A percentile compares a stretch with the other conserved stretches of the same genome.
Evolutionary conservation across 108 stramenopile genomes (phyloP).

Genomic region (Tribonema minus): DNA sequence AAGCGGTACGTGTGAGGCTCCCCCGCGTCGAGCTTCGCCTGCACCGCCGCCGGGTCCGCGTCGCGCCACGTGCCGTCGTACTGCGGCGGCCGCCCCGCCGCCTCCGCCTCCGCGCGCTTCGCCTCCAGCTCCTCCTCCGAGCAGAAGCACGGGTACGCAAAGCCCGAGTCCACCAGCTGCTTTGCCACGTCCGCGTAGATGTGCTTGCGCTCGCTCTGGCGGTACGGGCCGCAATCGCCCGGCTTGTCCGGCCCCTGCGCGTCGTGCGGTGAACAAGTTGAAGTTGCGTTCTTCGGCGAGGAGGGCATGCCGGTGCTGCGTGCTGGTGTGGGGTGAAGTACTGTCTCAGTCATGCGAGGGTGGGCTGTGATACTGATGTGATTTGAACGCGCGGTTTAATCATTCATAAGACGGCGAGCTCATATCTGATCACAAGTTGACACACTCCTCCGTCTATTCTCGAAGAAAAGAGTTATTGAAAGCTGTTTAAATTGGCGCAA

Average conservation of each 20-base stretch:
- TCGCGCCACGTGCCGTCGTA: conserved; percentile 96
- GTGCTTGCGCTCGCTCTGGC: conserved; percentile 51
- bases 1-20: conserved; percentile 81
- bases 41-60: conserved; percentile 76
- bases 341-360: too few species aligned
- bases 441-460: too few species aligned
- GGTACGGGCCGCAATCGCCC: conserved; percentile 53
- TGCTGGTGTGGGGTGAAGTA: too few species aligned
- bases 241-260: conserved; percentile 43
- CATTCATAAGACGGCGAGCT: too few species aligned
- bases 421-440: too few species aligned
- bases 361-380: too few species aligned
- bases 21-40: conserved; percentile 70
- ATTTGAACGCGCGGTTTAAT: too few species aligned
- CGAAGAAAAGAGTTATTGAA: too few species aligned
- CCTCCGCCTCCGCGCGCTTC: conserved; percentile 62
- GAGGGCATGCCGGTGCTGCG: too few species aligned
- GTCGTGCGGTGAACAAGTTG: too few species aligned
- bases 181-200: conserved; percentile 52
- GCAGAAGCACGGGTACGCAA: conserved; percentile 93
- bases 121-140: conserved; percentile 85
- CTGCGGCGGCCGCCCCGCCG: conserved; percentile 61
- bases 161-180: conserved; percentile 46
- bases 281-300: too few species aligned
- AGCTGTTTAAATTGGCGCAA: too few species aligned